These are phyloP conservation scores for Phascolomyces articulosus DNA, from an alignment of 371 early-diverging fungal genomes.

Conservation along the genomic window DNA sequence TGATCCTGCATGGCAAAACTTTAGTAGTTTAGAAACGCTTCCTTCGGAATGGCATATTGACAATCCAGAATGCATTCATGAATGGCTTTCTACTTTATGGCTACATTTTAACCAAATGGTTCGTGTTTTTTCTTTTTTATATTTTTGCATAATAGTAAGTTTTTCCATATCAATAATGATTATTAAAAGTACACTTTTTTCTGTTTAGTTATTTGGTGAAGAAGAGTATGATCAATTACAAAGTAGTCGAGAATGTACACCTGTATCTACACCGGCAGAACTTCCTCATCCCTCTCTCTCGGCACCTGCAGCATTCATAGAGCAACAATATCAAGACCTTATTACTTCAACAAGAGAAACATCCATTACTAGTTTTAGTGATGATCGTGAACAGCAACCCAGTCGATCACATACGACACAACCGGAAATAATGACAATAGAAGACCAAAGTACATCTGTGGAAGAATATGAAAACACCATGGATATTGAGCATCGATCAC, in stretches of 20 bases:
- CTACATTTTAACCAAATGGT: neutral
- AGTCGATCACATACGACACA: no score
- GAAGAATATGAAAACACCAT: neutral
- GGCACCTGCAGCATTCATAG: neutral
- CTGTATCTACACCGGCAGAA: no score
- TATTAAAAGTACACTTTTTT: no score
- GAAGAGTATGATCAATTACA: neutral
- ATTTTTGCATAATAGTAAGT: neutral
- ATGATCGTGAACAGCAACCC: no score
- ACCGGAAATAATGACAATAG: no score
- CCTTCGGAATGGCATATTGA: neutral
- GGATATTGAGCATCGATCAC: neutral
- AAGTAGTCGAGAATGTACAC: neutral
- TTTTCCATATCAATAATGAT: no score
- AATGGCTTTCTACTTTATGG: slow-evolving; percentile 1
- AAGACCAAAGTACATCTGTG: neutral
- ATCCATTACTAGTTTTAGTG: no score
- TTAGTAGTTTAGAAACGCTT: neutral
- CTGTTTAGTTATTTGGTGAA: neutral
- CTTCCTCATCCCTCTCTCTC: neutral
- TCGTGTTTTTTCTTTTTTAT: neutral
- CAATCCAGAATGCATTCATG: neutral
- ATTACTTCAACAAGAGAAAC: no score
- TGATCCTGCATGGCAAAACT: neutral
- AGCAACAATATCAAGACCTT: no score